Conservation (phyloP, 2,329 filamentous ascomycete species). For the Xylariaceae sp. region DNA sequence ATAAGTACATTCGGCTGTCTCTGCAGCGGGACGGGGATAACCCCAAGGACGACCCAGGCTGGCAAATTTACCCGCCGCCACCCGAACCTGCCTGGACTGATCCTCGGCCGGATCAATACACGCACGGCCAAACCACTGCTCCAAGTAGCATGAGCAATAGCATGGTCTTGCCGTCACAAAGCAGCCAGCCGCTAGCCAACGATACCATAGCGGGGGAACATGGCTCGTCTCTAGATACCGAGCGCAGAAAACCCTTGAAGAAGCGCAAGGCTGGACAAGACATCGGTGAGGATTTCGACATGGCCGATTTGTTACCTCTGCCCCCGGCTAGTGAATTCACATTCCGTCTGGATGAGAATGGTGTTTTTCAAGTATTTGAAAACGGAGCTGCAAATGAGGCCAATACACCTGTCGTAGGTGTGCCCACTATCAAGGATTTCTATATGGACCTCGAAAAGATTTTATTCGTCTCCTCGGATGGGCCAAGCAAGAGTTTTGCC, state of each 20-base stretch:
- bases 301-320: slow-evolving; percentile 78
- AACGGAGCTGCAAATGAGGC: slow-evolving; percentile 66
- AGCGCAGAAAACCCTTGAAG: slow-evolving; percentile 57
- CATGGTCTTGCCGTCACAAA: slow-evolving; percentile 46
- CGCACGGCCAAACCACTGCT: slow-evolving; percentile 46
- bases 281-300: slow-evolving; percentile 90
- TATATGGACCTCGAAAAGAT: slow-evolving; percentile 94
- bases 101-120: slow-evolving; percentile 50
- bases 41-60: slow-evolving; percentile 81
- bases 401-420: slow-evolving; percentile 74
- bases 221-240: slow-evolving; percentile 44
- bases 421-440: slow-evolving; percentile 94
- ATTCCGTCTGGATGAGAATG: slow-evolving; percentile 80
- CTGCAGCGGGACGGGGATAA: slow-evolving; percentile 84
- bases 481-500: slow-evolving; percentile 95
- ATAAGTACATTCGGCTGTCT: slow-evolving; percentile 88
- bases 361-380: slow-evolving; percentile 93
- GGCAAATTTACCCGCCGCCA: slow-evolving; percentile 89
- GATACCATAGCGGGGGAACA: slow-evolving; percentile 17
- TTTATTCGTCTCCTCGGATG: slow-evolving; percentile 89
- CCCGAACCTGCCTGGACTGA: slow-evolving; percentile 88
- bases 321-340: slow-evolving; percentile 74
- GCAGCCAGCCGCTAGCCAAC: slow-evolving; percentile 37
- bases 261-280: slow-evolving; percentile 85
- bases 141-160: slow-evolving; percentile 57